Base-by-base conservation (phyloP, 805 yeast genomes). In the Kazachstania africana region DNA sequence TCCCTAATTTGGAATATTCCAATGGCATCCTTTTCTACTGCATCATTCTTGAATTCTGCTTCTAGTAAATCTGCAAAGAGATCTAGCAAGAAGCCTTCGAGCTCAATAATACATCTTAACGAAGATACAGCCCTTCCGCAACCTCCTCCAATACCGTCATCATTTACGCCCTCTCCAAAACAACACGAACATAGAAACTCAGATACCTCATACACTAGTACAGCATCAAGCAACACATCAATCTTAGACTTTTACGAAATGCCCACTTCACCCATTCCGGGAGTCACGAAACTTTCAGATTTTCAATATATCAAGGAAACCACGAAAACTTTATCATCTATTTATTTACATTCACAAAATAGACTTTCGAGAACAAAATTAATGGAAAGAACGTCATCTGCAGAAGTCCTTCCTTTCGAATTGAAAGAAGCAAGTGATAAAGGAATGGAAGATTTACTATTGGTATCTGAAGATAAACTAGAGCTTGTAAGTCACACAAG, bases 391-490 rank as follows among this genome's bases (percentile, higher is more conserved):
- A 46, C 57, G 3, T 44, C 44, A 16, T 50, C 62, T 5, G 49
- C 60, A 16, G 53, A 48, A 28, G 45, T 48, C 13, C 37, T 66
- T 17, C 71, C 72, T 8, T 36, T 54, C 13, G 57, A 57, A 16
- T 44, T 57, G 19, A 57, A 52, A 36, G 52, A 49, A 16, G 64
- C 62, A 1, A 52, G 62, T 21, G 49, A 47, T 12, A 47, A 52
- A 14, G 66, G 66, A 3, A 48, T 76, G 37, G 85, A 78, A 33
- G 83, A 78, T 48, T 53, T 72, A 37, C 55, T 61, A 29, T 54
- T 79, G 22, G 66, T 78, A 1, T 76, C 84, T 1, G 66, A 63
- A 1, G 79, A 76, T 44, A 78, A 78, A 42, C 48, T 74, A 23
- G 64, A 63, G 16, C 52, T 57, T 8, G 53, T 77, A 23, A 66